These are phyloP conservation scores for Fallopia convolvulus DNA, from an alignment of 148 eudicot species.

Conservation along the genomic window DNA sequence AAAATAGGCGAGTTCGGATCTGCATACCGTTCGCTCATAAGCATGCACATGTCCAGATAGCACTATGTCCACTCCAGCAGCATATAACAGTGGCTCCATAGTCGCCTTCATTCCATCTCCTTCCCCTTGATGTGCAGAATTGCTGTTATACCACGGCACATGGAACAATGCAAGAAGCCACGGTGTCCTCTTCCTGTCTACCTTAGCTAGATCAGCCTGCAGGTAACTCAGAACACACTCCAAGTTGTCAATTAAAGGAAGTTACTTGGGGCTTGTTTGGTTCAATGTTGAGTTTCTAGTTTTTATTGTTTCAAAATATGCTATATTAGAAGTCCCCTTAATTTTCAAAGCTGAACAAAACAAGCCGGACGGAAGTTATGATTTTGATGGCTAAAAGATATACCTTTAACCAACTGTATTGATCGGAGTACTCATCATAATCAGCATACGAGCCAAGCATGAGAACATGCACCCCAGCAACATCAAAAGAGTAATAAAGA, in stretches of 20 bases:
- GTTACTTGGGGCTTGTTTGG: background rate
- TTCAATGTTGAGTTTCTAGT: background rate
- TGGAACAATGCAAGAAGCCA: constrained; percentile 85
- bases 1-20: background rate
- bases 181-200: constrained; percentile 80
- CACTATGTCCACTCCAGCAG: constrained; percentile 89
- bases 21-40: constrained; percentile 86
- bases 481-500: constrained; percentile 96
- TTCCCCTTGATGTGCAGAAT: constrained; percentile 90
- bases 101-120: constrained; percentile 83
- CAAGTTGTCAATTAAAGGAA: too few relatives aligned
- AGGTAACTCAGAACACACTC: background rate
- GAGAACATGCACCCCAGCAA: constrained; percentile 68
- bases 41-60: constrained; percentile 95
- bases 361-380: too few relatives aligned
- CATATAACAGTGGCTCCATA: constrained; percentile 82
- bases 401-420: constrained; percentile 87
- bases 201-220: constrained; percentile 82
- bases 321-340: too few relatives aligned
- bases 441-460: constrained; percentile 98
- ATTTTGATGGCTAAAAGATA: background rate
- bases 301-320: too few relatives aligned
- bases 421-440: constrained; percentile 72
- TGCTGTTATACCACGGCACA: constrained; percentile 96
- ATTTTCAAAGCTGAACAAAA: too few relatives aligned